Base-by-base conservation (phyloP, 345 rosid genomes). In the Corymbia maculata region DNA sequence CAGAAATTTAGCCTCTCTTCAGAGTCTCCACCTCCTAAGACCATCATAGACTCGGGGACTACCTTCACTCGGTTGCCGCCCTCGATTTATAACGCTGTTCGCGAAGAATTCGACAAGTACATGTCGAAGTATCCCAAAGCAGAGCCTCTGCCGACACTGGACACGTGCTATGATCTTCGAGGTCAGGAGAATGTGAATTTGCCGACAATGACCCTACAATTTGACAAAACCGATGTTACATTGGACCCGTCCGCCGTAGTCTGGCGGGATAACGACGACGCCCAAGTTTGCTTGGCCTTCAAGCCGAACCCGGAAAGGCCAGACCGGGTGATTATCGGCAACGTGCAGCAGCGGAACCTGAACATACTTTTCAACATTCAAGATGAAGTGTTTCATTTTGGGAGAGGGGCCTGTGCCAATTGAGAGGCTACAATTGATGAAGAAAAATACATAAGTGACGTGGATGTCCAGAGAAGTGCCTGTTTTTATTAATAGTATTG, bases 251-350 rank as follows among this genome's bases (percentile, higher is more conserved):
- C 90, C 1, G 89, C 82, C 7, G 47, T 75, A 75, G 85, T 86
- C 12, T 88, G 87, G 88, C 51, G 55, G 70, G 87, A 87, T 14
- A 85, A 68, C 12, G 86, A 91, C 10, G 87, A 91, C 51, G 86
- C 91, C 6, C 85, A 50, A 80, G 90, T 89, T 61, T 92, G 92
- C 88, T 90, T 90, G 86, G 93, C 92, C 30, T 87, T 93, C 51
- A 88, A 86, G 24, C 79, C 47, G 36, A 92, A 87, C 11, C 28
- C 42, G 6, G 19, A 89, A 52, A 88, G 45, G 7, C 14, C 6
- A 49, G 21, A 75, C 19, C n/a, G 51, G 87, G 68, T 61, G 61
- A 93, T 93, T 26, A 88, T 93, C 52, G 92, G 92, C 24, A 91
- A 87, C 61, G 85, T 87, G 61, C 92, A 90, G 59, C 92, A 91